Evolutionary conservation across 192 early-diverging fungal species (phyloP), one percentile per base, ranked within the genome.

Genomic region (Coemansia reversa): DNA sequence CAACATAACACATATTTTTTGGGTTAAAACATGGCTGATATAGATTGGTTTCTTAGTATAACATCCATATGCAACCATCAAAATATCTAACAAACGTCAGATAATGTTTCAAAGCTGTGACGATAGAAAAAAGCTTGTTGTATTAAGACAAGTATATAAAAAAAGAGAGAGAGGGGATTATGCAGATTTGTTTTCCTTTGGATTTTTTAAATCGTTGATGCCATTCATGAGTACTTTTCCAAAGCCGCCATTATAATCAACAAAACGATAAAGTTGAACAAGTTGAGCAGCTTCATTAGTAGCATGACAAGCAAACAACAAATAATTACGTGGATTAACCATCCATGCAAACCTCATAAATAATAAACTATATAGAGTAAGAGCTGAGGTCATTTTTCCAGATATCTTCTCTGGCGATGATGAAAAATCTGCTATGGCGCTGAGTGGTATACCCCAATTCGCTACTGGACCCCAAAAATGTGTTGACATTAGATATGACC

Each of bases 271-370:
- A 8, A 90, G 89, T 76, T 98, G 96, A 2, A 84, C 75, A 51
- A 95, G 75, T 82, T 98, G 96, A n/a, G 90, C 92, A 9, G 35
- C 73, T 79, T 94, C 93, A 78, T 98, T 98, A 18, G 92, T 90
- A 25, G 86, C 84, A 64, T 98, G 96, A 84, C 92, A 94, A 11
- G 92, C 94, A 72, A 98, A 94, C 65, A 98, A 83, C 25, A 98
- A 83, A 66, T 89, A 87, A 83, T 98, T 98, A 48, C 87, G 62
- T 2, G 96, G 96, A 58, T 87, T 84, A 18, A 98, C 96, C 82
- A 88, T 87, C 85, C 90, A 91, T 3, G 96, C 93, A 66, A 98
- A 98, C 27, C 94, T 88, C 94, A 95, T 95, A 70, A 98, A 98
- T 60, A 95, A 73, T 27, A 84, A 67, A 32, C 94, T 96, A 79